phyloP scores from a whole-genome alignment of 1,284 basidiomycete species.

The Sanghuangporus sanghuang region DNA sequence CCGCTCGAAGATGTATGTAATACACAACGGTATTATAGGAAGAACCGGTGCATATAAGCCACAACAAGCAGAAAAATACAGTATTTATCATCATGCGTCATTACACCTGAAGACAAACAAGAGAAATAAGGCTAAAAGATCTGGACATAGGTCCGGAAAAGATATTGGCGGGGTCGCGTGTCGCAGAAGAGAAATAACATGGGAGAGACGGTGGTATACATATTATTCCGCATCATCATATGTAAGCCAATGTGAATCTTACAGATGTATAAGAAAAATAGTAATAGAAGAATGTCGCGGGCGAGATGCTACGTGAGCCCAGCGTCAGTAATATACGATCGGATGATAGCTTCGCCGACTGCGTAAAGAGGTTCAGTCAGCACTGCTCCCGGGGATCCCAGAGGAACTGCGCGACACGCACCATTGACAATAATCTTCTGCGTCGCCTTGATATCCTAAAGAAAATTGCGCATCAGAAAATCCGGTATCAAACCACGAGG shows the following conservation, averaged over 20 bases:
- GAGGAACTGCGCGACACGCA: constrained; percentile 28
- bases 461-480: neutral
- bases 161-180: neutral
- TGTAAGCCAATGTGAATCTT: neutral
- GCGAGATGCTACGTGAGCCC: constrained; percentile 38
- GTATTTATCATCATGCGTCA: too few relatives aligned
- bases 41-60: too few relatives aligned
- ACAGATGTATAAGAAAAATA: neutral
- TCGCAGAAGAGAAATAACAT: neutral
- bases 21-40: too few relatives aligned
- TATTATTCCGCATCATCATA: neutral
- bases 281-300: neutral
- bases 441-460: constrained; percentile 67
- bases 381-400: neutral
- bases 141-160: neutral
- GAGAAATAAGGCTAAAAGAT: neutral
- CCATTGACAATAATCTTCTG: constrained; percentile 69
- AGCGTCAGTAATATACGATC: constrained; percentile 50
- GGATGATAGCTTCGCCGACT: constrained; percentile 64
- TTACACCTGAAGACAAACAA: too few relatives aligned
- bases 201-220: neutral
- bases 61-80: too few relatives aligned
- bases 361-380: constrained; percentile 7
- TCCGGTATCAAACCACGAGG: constrained; percentile 1
- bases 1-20: too few relatives aligned